Conservation (phyloP, 164 flowering plant genomes). For the Kalanchoe fedtschenkoi region DNA sequence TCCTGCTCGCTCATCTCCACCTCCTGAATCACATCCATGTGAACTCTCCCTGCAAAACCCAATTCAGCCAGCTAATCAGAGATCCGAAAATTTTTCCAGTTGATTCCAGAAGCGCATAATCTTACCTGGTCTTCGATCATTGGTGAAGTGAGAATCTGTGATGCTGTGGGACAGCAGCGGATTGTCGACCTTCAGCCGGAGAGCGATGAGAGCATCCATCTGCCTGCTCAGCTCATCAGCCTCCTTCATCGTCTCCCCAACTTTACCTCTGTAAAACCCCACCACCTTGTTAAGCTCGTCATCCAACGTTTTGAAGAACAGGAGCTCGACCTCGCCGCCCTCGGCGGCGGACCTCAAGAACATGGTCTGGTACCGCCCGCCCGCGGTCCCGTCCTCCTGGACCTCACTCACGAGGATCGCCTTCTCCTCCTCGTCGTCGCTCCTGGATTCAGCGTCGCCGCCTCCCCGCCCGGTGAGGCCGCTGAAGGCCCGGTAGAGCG, state of each 20-base stretch:
- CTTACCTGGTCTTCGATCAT: slow-evolving; percentile 11
- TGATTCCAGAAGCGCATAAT: neutral
- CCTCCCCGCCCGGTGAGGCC: slow-evolving; percentile 23
- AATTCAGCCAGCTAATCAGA: neutral
- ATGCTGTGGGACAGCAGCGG: slow-evolving; percentile 16
- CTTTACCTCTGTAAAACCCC: slow-evolving; percentile 41
- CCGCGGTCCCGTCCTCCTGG: slow-evolving; percentile 12
- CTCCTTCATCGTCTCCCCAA: slow-evolving; percentile 41
- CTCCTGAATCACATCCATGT: slow-evolving; percentile 50
- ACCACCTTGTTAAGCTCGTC: slow-evolving; percentile 63
- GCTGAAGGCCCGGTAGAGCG: slow-evolving; percentile 33
- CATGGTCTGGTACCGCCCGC: slow-evolving; percentile 27
- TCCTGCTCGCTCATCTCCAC: slow-evolving; percentile 32
- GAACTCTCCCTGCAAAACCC: slow-evolving; percentile 13
- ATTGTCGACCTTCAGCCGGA: slow-evolving; percentile 50
- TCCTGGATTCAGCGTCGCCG: neutral
- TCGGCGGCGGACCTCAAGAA: slow-evolving; percentile 39
- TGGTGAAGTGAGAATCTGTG: neutral
- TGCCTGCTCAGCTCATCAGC: slow-evolving; percentile 59
- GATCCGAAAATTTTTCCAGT: neutral
- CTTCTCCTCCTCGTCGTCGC: slow-evolving; percentile 16
- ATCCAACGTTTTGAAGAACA: slow-evolving; percentile 53
- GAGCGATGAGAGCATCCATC: slow-evolving; percentile 65
- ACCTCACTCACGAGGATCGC: slow-evolving; percentile 19
- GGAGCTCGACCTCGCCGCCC: slow-evolving; percentile 52